phyloP scores from a whole-genome alignment of 305 asterid genomes.

The Withania somnifera region DNA sequence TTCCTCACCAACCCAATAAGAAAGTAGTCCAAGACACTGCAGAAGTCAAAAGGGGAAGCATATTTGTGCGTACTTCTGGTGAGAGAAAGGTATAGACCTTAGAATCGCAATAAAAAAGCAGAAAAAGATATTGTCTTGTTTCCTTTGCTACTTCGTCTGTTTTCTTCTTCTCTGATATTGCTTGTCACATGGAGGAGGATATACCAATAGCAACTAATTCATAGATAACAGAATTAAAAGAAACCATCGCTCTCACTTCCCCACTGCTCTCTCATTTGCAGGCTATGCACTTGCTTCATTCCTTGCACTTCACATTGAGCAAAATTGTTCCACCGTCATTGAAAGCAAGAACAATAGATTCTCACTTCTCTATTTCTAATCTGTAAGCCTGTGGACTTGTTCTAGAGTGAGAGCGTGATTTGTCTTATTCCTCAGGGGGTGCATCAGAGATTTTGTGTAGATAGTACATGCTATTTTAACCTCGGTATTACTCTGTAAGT shows the following conservation, averaged over 20 bases:
- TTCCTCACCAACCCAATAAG: constrained; percentile 25
- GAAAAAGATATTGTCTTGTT: background rate
- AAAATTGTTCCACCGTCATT: background rate
- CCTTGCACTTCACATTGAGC: too few relatives aligned
- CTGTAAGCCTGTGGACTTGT: background rate
- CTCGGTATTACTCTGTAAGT: background rate
- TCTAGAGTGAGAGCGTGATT: background rate
- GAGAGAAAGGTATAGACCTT: background rate
- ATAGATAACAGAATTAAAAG: too few relatives aligned
- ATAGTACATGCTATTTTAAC: background rate
- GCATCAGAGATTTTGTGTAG: background rate
- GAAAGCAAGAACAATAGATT: background rate
- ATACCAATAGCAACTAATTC: too few relatives aligned
- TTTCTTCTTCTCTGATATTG: background rate
- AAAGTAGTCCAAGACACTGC: constrained; percentile 24
- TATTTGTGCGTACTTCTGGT: background rate
- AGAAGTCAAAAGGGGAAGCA: background rate
- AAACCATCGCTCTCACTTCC: too few relatives aligned
- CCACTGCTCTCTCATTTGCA: too few relatives aligned
- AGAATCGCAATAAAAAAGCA: background rate
- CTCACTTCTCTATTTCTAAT: background rate
- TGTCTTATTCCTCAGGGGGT: background rate
- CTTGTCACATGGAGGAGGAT: too few relatives aligned
- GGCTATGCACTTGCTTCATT: too few relatives aligned
- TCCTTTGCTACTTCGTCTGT: background rate